Evolutionary conservation across 768 basidiomycete genomes (phyloP).

Genomic region (Scleroderma bovista): DNA sequence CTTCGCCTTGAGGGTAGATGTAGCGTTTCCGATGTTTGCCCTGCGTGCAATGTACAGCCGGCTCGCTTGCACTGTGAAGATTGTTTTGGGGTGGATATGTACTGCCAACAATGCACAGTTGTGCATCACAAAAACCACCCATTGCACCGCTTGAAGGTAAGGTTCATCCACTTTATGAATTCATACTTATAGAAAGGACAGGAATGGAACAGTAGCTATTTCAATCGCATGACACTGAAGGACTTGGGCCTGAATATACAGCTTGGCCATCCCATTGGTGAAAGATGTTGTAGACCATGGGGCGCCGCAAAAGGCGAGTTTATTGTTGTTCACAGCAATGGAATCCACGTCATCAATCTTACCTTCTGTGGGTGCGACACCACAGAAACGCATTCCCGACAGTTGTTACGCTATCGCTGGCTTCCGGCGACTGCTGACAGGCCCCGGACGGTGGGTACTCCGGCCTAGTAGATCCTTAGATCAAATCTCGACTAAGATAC

Average conservation of each 20-base stretch:
- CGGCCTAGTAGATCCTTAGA: no score
- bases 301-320: background rate
- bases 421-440: constrained; percentile 28
- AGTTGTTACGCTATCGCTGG: constrained; percentile 12
- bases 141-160: constrained; percentile 13
- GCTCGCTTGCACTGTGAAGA: constrained; percentile 4
- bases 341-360: background rate
- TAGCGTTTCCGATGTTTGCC: background rate
- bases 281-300: background rate
- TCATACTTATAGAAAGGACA: background rate
- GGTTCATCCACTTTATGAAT: background rate
- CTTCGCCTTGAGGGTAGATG: constrained; percentile 2
- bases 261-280: constrained; percentile 1
- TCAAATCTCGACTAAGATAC: no score
- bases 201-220: constrained; percentile 15
- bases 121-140: constrained; percentile 5
- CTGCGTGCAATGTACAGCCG: background rate
- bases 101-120: constrained; percentile 3
- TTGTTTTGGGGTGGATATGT: constrained; percentile 5
- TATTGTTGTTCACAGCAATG: background rate
- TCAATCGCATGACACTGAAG: constrained; percentile 5
- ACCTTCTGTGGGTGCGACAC: background rate
- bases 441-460: no score
- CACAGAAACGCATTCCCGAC: background rate
- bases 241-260: constrained; percentile 16